Evolutionary conservation across 208 protist species (phyloP).

Genomic region (Trypanosoma mega): DNA sequence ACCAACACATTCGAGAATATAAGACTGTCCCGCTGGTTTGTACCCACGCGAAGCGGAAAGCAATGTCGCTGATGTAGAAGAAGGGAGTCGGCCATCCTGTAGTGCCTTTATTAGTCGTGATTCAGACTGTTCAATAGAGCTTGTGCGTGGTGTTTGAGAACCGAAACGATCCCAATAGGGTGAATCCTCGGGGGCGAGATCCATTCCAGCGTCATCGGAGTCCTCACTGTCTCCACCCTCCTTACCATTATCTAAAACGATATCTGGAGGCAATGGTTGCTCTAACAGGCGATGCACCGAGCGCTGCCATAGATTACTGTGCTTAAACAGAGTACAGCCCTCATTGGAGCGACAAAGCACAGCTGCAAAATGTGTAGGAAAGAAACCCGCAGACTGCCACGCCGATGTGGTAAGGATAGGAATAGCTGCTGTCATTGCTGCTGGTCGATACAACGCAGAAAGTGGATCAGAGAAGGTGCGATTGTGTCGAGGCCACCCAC

Average conservation of each 20-base stretch:
- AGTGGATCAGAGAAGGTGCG: constrained; percentile 48
- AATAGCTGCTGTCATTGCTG: constrained; percentile 36
- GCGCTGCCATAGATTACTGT: constrained; percentile 80
- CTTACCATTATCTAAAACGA: constrained; percentile 56
- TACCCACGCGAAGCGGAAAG: constrained; percentile 75
- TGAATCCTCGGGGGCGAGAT: constrained; percentile 24
- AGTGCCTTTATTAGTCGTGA: constrained; percentile 2
- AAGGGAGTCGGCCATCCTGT: constrained; percentile 14
- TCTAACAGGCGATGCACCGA: constrained; percentile 62
- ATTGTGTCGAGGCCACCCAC: constrained; percentile 29
- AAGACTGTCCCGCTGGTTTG: constrained; percentile 45
- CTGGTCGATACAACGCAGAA: constrained; percentile 14
- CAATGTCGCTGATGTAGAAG: constrained; percentile 29
- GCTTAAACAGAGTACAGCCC: constrained; percentile 79
- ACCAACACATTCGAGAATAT: constrained; percentile 68
- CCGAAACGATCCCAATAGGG: constrained; percentile 17
- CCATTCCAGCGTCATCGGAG: constrained; percentile 10
- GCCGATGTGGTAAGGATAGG: constrained; percentile 19
- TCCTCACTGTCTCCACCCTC: constrained; percentile 50
- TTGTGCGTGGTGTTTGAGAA: not conserved
- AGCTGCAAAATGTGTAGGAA: constrained; percentile 81
- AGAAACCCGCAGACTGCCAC: constrained; percentile 27
- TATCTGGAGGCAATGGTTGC: constrained; percentile 72
- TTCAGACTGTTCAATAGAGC: not conserved
- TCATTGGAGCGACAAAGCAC: constrained; percentile 73